phyloP scores from a whole-genome alignment of 1,139 yeast genomes.

The Protomyces pachydermus region DNA sequence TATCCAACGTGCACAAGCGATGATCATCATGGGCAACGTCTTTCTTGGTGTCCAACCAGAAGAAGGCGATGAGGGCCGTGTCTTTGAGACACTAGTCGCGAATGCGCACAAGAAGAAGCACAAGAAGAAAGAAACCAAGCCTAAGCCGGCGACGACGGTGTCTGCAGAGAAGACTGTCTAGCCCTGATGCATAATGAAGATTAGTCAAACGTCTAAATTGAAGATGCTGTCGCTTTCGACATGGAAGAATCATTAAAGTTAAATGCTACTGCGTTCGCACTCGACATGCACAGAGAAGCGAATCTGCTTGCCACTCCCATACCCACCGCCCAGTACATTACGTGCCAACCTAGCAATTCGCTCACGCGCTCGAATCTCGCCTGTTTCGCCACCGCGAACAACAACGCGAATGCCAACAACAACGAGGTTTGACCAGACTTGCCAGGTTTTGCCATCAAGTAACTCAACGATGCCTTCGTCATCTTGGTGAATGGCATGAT shows the following conservation, averaged over 20 bases:
- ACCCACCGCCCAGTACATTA: slow-evolving; percentile 25
- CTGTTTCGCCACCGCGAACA: slow-evolving; percentile 24
- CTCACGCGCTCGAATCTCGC: slow-evolving; percentile 15
- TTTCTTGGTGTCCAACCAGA: slow-evolving; percentile 61
- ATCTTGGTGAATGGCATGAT: slow-evolving; percentile 1
- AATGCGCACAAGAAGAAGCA: slow-evolving; percentile 77
- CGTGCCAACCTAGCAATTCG: slow-evolving; percentile 16
- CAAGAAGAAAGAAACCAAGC: slow-evolving; percentile 40
- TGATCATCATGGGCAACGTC: slow-evolving; percentile 67
- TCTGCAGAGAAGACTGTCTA: neutral
- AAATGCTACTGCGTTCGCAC: slow-evolving; percentile 5
- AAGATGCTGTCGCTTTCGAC: neutral
- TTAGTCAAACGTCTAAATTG: neutral
- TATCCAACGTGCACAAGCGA: slow-evolving; percentile 72
- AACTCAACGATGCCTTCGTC: slow-evolving; percentile 5
- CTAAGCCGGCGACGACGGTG: neutral
- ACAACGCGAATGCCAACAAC: slow-evolving; percentile 13
- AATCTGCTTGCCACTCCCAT: slow-evolving; percentile 18
- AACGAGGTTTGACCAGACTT: slow-evolving; percentile 15
- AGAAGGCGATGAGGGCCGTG: slow-evolving; percentile 86
- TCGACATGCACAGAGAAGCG: slow-evolving; percentile 19
- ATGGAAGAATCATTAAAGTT: neutral
- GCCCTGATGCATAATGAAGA: neutral
- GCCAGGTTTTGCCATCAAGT: slow-evolving; percentile 23
- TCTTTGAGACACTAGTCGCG: slow-evolving; percentile 86